Evolutionary conservation across 257 asterid species (phyloP).

Genomic region (Solanum habrochaites): DNA sequence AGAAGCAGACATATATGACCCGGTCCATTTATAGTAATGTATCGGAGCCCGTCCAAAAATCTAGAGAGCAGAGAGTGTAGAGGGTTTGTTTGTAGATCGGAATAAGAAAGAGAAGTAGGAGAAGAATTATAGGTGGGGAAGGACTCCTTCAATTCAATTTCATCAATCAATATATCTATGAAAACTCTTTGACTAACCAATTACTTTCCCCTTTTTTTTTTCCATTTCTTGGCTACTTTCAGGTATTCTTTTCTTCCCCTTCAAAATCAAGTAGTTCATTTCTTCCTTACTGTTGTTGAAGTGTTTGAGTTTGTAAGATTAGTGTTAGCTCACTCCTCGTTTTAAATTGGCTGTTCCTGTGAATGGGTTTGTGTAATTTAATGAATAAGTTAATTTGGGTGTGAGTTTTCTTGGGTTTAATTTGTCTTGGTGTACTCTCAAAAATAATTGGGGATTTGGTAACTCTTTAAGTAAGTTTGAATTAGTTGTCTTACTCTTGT

Average conservation of each 20-base stretch:
- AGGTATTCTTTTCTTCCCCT: constrained; percentile 1
- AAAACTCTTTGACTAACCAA: not conserved
- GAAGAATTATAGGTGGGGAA: not conserved
- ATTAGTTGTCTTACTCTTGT: not conserved
- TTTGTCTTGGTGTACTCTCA: constrained; percentile 6
- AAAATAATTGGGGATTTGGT: not conserved
- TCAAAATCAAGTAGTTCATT: not conserved
- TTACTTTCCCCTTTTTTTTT: not conserved
- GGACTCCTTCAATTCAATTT: not conserved
- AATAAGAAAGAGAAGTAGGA: not conserved
- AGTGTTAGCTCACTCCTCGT: not conserved
- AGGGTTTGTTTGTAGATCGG: not conserved
- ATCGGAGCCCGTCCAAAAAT: not conserved
- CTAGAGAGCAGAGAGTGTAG: not conserved
- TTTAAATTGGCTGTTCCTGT: constrained; percentile 7
- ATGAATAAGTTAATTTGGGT: not conserved
- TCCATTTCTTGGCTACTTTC: not conserved
- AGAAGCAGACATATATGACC: not conserved
- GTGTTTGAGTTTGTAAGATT: not conserved
- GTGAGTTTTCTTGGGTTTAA: not conserved
- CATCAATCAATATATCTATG: not conserved
- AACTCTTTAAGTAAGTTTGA: not conserved
- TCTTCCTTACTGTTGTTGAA: not conserved
- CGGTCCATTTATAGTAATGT: not conserved
- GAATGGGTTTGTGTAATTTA: constrained; percentile 13